These are phyloP conservation scores for Solanum bulbocastanum DNA, from an alignment of 257 asterid species.

Conservation along the genomic window DNA sequence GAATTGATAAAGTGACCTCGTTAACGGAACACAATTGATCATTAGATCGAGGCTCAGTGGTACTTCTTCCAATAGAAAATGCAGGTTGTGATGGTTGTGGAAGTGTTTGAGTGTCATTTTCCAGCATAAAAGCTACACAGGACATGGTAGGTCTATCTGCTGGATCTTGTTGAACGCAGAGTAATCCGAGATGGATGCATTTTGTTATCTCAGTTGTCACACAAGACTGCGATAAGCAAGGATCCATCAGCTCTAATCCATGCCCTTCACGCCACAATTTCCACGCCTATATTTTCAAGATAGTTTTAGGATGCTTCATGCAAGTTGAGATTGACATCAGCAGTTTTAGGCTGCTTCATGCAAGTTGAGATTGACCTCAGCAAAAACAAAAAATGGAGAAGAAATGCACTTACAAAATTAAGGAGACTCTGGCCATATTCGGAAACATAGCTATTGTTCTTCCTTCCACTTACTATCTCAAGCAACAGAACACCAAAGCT, in stretches of 20 bases:
- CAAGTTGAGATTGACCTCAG: not conserved
- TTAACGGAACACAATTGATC: not conserved
- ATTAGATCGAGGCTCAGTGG: not conserved
- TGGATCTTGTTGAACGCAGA: conserved; percentile 1
- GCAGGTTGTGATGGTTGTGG: not conserved
- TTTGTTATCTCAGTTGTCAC: not conserved
- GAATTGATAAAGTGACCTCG: not conserved
- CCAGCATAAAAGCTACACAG: not conserved
- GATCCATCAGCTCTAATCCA: not conserved
- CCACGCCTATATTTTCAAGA: not conserved
- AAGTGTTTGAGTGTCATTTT: not conserved
- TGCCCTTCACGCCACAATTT: not conserved
- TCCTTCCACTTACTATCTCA: not conserved
- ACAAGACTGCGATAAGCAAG: not conserved
- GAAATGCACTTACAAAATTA: not conserved
- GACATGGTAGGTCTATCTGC: conserved; percentile 1
- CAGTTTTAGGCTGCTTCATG: not conserved
- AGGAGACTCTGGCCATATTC: not conserved
- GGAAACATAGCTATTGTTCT: not conserved
- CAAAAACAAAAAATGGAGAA: not conserved
- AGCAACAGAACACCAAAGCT: too few species aligned
- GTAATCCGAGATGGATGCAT: not conserved
- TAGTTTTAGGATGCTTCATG: not conserved
- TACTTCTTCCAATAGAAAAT: not conserved
- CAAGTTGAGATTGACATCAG: not conserved